Percentiles rank a stretch among this genome's conserved stretches.
Conservation (phyloP, 306 rosid genomes). For the Pyrus communis region DNA sequence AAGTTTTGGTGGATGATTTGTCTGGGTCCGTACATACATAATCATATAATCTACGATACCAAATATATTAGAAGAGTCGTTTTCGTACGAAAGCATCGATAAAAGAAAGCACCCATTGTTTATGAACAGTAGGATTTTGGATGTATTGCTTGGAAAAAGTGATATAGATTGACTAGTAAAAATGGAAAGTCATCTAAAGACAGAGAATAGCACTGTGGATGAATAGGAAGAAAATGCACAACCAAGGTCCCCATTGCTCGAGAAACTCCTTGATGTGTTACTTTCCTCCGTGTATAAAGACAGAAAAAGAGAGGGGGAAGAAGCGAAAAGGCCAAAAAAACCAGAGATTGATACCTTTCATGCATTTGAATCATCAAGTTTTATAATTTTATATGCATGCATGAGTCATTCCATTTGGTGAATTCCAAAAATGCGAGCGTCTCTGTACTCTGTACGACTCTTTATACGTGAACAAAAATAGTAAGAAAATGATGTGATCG, state of each 20-base stretch:
- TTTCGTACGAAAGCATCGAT: slow-evolving; percentile 20
- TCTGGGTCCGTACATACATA: background rate
- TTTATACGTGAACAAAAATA: background rate
- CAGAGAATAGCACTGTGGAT: background rate
- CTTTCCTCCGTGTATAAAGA: slow-evolving; percentile 61
- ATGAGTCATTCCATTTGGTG: slow-evolving; percentile 40
- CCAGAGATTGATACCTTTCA: background rate
- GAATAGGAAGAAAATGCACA: background rate
- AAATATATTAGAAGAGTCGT: slow-evolving; percentile 11
- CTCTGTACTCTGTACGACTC: slow-evolving; percentile 13
- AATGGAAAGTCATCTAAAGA: background rate
- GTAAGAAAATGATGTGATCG: slow-evolving; percentile 1
- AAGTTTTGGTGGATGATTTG: background rate
- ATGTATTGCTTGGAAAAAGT: slow-evolving; percentile 13
- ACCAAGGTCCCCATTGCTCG: slow-evolving; percentile 53
- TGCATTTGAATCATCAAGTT: background rate
- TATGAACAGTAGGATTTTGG: slow-evolving; percentile 57
- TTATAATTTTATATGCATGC: slow-evolving; percentile 30
- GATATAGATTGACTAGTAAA: slow-evolving; percentile 12
- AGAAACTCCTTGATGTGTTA: slow-evolving; percentile 56
- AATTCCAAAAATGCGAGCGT: slow-evolving; percentile 55
- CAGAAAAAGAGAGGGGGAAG: slow-evolving; percentile 23
- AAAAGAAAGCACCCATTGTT: slow-evolving; percentile 22
- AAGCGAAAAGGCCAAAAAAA: slow-evolving; percentile 26
- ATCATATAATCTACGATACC: slow-evolving; percentile 2